Evolutionary conservation across 352 stramenopile species (phyloP), one percentile per base, ranked within the genome.

Genomic region (Globisporangium paroecandrum): DNA sequence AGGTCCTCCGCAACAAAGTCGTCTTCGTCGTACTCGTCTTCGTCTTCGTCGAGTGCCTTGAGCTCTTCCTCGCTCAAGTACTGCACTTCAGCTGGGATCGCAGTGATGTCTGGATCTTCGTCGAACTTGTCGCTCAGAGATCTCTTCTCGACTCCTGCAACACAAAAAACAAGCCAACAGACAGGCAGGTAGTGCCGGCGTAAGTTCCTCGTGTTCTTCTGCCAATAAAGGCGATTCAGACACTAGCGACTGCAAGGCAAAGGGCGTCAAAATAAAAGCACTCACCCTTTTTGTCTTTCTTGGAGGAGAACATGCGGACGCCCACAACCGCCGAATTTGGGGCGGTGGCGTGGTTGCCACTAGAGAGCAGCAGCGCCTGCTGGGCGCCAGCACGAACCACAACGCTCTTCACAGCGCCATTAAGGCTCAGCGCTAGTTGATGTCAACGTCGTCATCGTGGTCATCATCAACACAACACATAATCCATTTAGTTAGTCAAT

Each of bases 11-110:
- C 73, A 18, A 71, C 58, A 12, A 83, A 62, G 29, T 80, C 66
- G 8, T 76, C 58, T 24, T 79, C 69, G 1, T 78, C 64, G 53
- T 75, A 66, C 64, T 74, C 65, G 15, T 60, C 46, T 10, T 73
- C 65, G 7, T 70, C 62, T n/a, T 66, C 54, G 24, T 59, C 53
- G 24, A 68, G 58, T 29, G 41, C 67, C 47, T 85, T 69, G 24
- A 82, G 58, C 70, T 87, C 73, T 65, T 88, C 73, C 3, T 55
- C 29, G 75, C 69, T 79, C 67, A 91, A 64, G 65, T 85, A 87
- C 72, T 91, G 75, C 63, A 91, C 77, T 55, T 90, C 83, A 1
- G 82, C 68, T 10, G 83, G 77, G 32, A 91, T 36, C 38, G 79
- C 83, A 24, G 70, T 79, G 34, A 77, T 47, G 41, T 83, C 77